phyloP scores from a whole-genome alignment of 768 basidiomycete genomes.

The Suillus brevipes region DNA sequence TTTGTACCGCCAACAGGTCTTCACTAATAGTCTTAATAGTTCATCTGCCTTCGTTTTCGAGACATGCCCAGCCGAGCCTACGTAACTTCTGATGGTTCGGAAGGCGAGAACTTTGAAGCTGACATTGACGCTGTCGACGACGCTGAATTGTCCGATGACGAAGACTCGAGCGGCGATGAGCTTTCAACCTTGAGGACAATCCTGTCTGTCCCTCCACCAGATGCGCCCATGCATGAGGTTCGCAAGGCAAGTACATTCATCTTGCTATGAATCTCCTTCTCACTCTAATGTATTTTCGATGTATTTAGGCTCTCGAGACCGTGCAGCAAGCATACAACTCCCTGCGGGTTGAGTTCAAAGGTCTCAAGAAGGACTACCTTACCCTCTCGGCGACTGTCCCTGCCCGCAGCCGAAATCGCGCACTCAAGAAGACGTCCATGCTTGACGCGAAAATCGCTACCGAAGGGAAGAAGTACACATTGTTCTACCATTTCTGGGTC shows the following conservation, averaged over 20 bases:
- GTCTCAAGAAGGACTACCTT: background rate
- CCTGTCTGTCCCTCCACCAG: background rate
- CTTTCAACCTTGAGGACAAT: background rate
- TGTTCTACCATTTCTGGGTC: too few relatives aligned
- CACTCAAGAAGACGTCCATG: too few relatives aligned
- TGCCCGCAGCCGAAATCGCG: too few relatives aligned
- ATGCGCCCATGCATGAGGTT: background rate
- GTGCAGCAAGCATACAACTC: constrained; percentile 1
- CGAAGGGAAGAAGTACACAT: too few relatives aligned
- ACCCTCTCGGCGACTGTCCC: background rate
- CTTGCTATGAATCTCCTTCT: background rate
- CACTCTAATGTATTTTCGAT: background rate
- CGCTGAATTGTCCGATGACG: background rate
- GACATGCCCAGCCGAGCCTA: too few relatives aligned
- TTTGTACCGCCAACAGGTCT: too few relatives aligned
- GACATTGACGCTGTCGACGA: background rate
- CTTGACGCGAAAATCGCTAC: too few relatives aligned
- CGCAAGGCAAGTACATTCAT: background rate
- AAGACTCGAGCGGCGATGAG: background rate
- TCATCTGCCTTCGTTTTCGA: too few relatives aligned
- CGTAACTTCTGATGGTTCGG: too few relatives aligned
- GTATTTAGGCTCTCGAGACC: background rate
- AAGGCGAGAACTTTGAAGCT: background rate
- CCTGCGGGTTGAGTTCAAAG: background rate
- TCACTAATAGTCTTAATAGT: too few relatives aligned